Evolutionary conservation across 2,329 filamentous ascomycete genomes (phyloP), one percentile per base, ranked within the genome.

Genomic region (Capronia americana): DNA sequence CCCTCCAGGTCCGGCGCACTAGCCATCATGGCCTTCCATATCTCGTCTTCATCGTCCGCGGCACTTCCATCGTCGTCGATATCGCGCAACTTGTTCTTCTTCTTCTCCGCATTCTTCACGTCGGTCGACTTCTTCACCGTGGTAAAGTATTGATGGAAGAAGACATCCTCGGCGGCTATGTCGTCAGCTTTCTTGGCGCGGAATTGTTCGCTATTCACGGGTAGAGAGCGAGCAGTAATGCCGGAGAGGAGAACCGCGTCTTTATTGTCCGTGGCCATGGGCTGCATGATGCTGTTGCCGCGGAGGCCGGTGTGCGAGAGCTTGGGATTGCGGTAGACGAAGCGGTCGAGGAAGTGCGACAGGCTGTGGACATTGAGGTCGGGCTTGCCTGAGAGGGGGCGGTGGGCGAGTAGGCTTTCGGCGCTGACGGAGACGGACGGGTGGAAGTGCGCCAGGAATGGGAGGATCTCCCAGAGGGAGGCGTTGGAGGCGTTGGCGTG

Each of bases 101-200:
- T 83, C 44, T 72, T 77, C 14, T 76, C 75, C 7, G 81, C 79
- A 79, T 86, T 86, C 59, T 68, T 65, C 44, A 60, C 26, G 5
- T 28, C 62, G 68, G 77, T 77, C 72, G 83, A 86, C 78, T 88
- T 92, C 69, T 88, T 88, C 63, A 91, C 80, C 68, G 89, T 87
- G 67, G 87, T 89, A 80, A 99, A 99, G 86, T 99, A 99, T 71
- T 92, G 89, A 79, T 99, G 95, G 87, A 99, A 99, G 87, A 99
- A 99, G 46, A 93, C 91, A 76, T 99, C 95, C 71, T 99, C 93
- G 0, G 89, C 92, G 2, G 91, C 89, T 53, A 99, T 90, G 61
- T 98, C 89, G 70, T 92, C 89, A n/a, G 86, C 84, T 81, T 92
- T 93, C 86, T 92, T 92, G 74, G 89, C 90, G 92, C 93, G 97